Evolutionary conservation across 2,329 filamentous ascomycete genomes (phyloP).

Genomic region (Lasiodiplodia sp.): DNA sequence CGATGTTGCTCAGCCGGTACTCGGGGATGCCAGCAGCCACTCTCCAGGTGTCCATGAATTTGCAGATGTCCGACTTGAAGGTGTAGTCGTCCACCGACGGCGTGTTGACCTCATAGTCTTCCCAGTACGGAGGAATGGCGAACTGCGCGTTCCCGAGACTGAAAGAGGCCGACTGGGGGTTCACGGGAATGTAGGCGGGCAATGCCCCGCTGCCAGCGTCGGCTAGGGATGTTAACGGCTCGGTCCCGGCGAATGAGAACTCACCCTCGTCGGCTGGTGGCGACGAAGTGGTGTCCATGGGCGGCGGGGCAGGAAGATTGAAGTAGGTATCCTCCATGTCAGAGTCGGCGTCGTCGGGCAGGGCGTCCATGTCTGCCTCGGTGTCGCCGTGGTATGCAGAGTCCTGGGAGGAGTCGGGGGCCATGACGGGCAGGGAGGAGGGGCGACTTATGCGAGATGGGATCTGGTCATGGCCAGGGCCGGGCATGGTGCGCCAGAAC

Average conservation of each 20-base stretch:
- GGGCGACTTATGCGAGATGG: conserved; percentile 11
- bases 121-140: conserved; percentile 10
- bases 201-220: not conserved
- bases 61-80: conserved; percentile 32
- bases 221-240: not conserved
- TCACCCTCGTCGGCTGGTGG: not conserved
- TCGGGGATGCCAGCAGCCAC: conserved; percentile 11
- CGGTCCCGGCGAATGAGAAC: not conserved
- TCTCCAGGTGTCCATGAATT: conserved; percentile 31
- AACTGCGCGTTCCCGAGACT: conserved; percentile 28
- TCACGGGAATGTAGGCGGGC: conserved; percentile 12
- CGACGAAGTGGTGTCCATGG: not conserved
- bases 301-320: not conserved
- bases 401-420: conserved; percentile 18
- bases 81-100: conserved; percentile 29
- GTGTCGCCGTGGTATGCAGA: conserved; percentile 13
- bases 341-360: conserved; percentile 28
- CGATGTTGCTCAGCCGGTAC: conserved; percentile 14
- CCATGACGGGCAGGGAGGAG: not conserved
- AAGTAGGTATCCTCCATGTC: conserved; percentile 29
- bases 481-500: conserved; percentile 23
- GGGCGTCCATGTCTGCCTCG: conserved; percentile 16
- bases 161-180: conserved; percentile 13
- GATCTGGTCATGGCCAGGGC: conserved; percentile 17
- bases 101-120: conserved; percentile 28